These are phyloP conservation scores for Bryoerythrophyllum caledonicum DNA, from an alignment of 225 moss, liverwort and hornwort genomes.

Conservation along the genomic window DNA sequence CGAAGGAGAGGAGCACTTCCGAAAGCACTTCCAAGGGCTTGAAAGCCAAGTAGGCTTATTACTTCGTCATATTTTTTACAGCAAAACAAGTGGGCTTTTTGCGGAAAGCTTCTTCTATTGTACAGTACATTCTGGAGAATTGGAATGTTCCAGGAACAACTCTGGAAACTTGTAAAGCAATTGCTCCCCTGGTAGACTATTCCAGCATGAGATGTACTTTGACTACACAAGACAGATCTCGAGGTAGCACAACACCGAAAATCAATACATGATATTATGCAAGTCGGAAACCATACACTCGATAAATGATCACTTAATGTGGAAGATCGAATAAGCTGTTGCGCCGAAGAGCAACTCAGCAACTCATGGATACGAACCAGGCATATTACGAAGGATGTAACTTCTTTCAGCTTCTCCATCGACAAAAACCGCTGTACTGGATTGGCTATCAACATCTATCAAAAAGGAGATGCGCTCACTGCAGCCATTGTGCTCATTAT, in stretches of 20 bases:
- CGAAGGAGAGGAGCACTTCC: too few relatives aligned
- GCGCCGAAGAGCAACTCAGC: conserved; percentile 12
- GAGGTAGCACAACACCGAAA: neutral
- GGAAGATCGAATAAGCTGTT: neutral
- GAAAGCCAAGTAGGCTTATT: neutral
- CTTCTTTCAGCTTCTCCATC: conserved; percentile 7
- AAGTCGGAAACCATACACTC: neutral
- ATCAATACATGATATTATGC: neutral
- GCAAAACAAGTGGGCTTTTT: neutral
- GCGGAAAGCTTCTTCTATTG: neutral
- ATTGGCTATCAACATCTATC: conserved; percentile 33
- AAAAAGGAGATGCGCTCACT: conserved; percentile 33
- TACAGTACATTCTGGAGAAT: neutral
- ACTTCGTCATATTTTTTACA: too few relatives aligned
- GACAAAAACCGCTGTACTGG: neutral
- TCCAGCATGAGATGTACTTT: neutral
- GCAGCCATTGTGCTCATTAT: conserved; percentile 2
- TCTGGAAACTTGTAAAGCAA: too few relatives aligned
- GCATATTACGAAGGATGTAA: neutral
- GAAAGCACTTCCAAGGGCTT: neutral
- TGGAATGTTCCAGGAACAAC: too few relatives aligned
- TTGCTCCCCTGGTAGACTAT: neutral
- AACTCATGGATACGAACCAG: conserved; percentile 6
- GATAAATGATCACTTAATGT: neutral
- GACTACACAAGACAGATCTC: neutral